Evolutionary conservation across 148 eudicot species (phyloP), one percentile per base, ranked within the genome.

Genomic region (Vaccinium myrtillus): DNA sequence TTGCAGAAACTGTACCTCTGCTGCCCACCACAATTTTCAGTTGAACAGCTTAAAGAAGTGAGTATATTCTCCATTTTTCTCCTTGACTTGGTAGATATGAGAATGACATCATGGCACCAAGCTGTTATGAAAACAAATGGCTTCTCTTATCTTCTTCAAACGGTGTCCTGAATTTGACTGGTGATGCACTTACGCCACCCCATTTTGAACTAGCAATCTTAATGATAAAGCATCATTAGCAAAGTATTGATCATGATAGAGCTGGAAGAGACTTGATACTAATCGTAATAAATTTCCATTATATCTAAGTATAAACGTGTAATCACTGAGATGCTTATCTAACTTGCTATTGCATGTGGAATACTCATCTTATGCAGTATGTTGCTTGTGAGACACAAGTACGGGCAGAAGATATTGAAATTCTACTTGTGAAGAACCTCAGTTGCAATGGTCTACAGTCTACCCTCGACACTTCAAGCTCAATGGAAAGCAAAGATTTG

Each of bases 21-120:
- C 81, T 88, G 87, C 56, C 67, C 81, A 67, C 63, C 73, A 71
- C 59, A 50, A 48, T 21, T 81, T 27, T 75, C 84, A 18, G 76
- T 85, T 49, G 80, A 75, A 85, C 75, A 55, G 53, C 80, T 85
- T 75, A 81, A 63, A 81, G 87, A 85, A 81, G 87, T 85, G 79
- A 81, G 87, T 39, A 58, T 59, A 59, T 56, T 61, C 75, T 80
- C 84, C 75, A 56, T 21, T 39, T 18, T 56, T 73, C 59, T 74
- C 54, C 53, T 1, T 63, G 50, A 58, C 27, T 49, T 32, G 9
- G 55, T 80, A 43, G 19, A 59, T 63, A 43, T 46, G 32, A 27
- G 70, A 65, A 11, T 1, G 49, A 58, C 69, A 23, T 82, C 59
- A 69, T 19, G 77, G 54, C n/a, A 25, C 59, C 81, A 10, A 13